Percentiles rank a stretch among this genome's conserved stretches.
phyloP scores from a whole-genome alignment of 345 rosid genomes.

The Gossypium ekmanianum region DNA sequence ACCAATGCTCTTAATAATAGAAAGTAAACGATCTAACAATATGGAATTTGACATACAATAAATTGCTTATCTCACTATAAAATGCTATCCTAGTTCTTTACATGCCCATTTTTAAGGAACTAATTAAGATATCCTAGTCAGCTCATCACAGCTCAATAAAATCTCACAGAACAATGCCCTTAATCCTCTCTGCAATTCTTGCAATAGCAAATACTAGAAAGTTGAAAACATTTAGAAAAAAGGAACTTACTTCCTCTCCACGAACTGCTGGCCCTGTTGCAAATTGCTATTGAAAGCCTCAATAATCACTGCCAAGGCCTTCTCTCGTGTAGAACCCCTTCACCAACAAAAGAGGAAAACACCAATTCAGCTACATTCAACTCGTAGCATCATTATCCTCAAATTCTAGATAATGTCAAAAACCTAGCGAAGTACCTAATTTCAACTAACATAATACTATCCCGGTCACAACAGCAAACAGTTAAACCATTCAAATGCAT shows the following conservation, averaged over 20 bases:
- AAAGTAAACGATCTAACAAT: background rate
- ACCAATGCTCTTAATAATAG: background rate
- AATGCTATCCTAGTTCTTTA: background rate
- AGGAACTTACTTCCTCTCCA: slow-evolving; percentile 65
- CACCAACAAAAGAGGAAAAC: slow-evolving; percentile 18
- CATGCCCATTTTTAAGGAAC: background rate
- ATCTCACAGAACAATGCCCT: background rate
- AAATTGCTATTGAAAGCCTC: slow-evolving; percentile 65
- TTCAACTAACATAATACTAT: background rate
- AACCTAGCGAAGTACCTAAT: background rate
- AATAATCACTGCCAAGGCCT: slow-evolving; percentile 57
- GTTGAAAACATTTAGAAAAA: background rate
- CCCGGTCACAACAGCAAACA: background rate
- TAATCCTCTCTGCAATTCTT: background rate
- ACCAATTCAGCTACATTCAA: slow-evolving; percentile 11
- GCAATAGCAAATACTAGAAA: background rate
- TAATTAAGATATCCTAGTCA: background rate
- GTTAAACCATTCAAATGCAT: background rate
- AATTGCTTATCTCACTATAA: background rate
- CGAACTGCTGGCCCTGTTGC: slow-evolving; percentile 55
- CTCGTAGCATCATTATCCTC: background rate
- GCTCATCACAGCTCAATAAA: background rate
- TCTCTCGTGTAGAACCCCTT: slow-evolving; percentile 88
- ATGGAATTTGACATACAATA: background rate
- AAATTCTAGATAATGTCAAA: background rate